Percentiles rank a stretch among this genome's conserved stretches.
Conservation (phyloP, 352 stramenopile species). For the Globisporangium spiculum region DNA sequence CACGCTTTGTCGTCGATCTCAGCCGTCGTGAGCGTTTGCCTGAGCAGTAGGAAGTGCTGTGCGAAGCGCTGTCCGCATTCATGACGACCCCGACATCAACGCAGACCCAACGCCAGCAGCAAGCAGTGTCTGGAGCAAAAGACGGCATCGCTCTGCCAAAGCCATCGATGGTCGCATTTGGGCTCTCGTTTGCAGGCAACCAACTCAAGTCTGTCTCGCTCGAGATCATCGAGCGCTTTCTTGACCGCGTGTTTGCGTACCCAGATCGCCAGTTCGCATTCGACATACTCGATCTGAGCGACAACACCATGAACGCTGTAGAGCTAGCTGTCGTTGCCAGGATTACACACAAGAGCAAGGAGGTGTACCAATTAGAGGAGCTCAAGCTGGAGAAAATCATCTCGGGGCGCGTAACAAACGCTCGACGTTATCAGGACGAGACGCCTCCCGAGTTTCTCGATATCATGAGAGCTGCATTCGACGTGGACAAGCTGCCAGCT, state of each 20-base stretch:
- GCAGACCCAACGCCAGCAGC: not conserved
- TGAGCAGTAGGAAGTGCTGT: not conserved
- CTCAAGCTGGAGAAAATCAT: not conserved
- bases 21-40: not conserved
- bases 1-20: constrained; percentile 4
- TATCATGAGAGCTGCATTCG: not conserved
- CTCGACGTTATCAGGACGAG: not conserved
- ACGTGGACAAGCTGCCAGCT: not conserved
- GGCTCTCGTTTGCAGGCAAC: not conserved
- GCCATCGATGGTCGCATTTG: not conserved
- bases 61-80: not conserved
- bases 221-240: constrained; percentile 10
- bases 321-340: constrained; percentile 16
- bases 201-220: not conserved
- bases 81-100: not conserved
- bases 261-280: not conserved
- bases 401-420: no score
- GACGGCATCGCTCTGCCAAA: not conserved
- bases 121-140: not conserved
- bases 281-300: constrained; percentile 6
- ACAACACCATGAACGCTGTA: not conserved
- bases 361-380: constrained; percentile 1
- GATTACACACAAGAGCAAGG: constrained; percentile 1
- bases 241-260: constrained; percentile 10
- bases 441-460: not conserved